A percentile compares a stretch with the other conserved stretches of the same genome.
These are phyloP conservation scores for Diutina mesorugosa DNA, from an alignment of 1,139 yeast species.

Conservation along the genomic window DNA sequence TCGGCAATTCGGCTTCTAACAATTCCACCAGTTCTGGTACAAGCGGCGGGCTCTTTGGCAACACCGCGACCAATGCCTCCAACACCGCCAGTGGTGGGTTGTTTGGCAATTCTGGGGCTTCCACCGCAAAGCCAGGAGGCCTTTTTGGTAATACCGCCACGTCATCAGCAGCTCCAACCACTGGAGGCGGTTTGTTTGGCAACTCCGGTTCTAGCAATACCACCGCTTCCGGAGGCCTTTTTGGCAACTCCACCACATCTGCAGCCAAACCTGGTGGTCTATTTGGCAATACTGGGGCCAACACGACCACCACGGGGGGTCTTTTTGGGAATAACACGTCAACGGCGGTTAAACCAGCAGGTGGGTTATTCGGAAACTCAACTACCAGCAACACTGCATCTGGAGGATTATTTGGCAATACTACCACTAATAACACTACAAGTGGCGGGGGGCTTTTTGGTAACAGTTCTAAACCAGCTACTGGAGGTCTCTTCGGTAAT, in stretches of 20 bases:
- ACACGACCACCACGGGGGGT: background rate
- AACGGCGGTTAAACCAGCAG: slow-evolving; percentile 1
- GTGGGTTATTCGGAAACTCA: slow-evolving; percentile 7
- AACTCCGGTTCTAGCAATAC: background rate
- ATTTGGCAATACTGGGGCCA: slow-evolving; percentile 5
- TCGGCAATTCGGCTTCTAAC: slow-evolving; percentile 2
- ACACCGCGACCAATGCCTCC: background rate
- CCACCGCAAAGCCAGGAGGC: background rate
- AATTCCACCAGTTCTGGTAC: background rate
- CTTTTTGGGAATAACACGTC: background rate
- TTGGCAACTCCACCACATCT: slow-evolving; percentile 1
- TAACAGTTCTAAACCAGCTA: background rate
- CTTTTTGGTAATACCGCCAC: background rate
- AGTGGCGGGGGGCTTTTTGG: slow-evolving; percentile 2
- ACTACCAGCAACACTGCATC: background rate
- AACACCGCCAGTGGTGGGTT: background rate
- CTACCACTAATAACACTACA: background rate
- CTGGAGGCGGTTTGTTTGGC: slow-evolving; percentile 3
- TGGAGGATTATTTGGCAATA: background rate
- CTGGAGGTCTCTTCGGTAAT: background rate
- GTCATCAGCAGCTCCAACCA: background rate
- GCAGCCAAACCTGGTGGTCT: slow-evolving; percentile 4
- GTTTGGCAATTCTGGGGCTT: background rate
- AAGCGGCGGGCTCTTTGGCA: slow-evolving; percentile 4
- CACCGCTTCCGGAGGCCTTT: background rate